phyloP scores from a whole-genome alignment of 371 early-diverging fungal genomes.

The Haplosporangium sp. region DNA sequence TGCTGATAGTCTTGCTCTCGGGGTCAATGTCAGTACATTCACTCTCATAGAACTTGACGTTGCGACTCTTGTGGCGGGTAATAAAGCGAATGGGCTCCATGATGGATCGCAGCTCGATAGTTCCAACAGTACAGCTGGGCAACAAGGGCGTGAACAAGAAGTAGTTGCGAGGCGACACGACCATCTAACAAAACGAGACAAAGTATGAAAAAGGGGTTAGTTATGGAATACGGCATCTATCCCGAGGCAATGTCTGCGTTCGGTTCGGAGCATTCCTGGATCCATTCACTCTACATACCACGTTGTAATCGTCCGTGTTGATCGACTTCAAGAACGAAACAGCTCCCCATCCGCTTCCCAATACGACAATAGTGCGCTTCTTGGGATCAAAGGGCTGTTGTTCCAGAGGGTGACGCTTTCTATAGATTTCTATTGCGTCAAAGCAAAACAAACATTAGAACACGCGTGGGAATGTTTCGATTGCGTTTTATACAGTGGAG shows the following conservation, averaged over 20 bases:
- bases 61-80: constrained; percentile 85
- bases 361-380: constrained; percentile 84
- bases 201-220: constrained; percentile 14
- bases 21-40: constrained; percentile 88
- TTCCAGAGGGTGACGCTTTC: constrained; percentile 70
- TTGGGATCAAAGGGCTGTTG: constrained; percentile 78
- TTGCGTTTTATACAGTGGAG: background rate
- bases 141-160: constrained; percentile 94
- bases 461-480: constrained; percentile 30
- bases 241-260: background rate
- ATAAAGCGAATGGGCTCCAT: constrained; percentile 91
- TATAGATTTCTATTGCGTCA: constrained; percentile 57
- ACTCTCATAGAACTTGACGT: constrained; percentile 87
- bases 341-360: constrained; percentile 93
- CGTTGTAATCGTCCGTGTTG: constrained; percentile 82
- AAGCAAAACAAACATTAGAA: background rate
- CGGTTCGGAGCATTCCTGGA: background rate
- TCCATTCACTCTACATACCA: constrained; percentile 58
- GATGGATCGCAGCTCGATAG: constrained; percentile 85
- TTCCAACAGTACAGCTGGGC: constrained; percentile 88
- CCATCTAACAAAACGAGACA: constrained; percentile 55
- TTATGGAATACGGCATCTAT: constrained; percentile 14
- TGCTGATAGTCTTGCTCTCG: constrained; percentile 75
- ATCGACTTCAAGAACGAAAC: constrained; percentile 81
- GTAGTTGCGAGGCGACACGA: constrained; percentile 91